A percentile compares a stretch with the other conserved stretches of the same genome.
Evolutionary conservation across 345 rosid genomes (phyloP).

Genomic region (Noccaea bulbosa): DNA sequence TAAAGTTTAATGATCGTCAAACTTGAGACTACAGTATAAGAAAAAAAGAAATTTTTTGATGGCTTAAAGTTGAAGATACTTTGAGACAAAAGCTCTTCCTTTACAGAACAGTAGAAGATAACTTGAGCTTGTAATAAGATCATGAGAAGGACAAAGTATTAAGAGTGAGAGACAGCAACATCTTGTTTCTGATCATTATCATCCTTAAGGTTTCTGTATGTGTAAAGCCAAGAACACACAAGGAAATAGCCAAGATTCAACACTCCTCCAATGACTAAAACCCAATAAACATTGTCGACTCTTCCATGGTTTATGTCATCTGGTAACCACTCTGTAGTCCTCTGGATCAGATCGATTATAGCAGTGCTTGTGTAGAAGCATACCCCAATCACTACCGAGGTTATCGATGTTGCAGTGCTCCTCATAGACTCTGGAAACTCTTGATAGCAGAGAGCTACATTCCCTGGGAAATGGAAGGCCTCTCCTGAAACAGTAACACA

Average conservation of each 20-base stretch:
- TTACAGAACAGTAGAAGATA: not conserved
- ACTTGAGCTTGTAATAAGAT: not conserved
- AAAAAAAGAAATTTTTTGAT: not conserved
- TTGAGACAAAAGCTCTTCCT: not conserved
- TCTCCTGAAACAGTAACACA: slow-evolving; percentile 41
- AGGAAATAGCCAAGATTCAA: slow-evolving; percentile 60
- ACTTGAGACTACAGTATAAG: not conserved
- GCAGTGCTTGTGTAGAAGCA: slow-evolving; percentile 52
- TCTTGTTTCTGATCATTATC: slow-evolving; percentile 7
- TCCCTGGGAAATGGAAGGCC: slow-evolving; percentile 63
- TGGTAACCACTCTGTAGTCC: slow-evolving; percentile 56
- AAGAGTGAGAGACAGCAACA: not conserved
- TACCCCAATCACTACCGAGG: slow-evolving; percentile 48
- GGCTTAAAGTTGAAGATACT: not conserved
- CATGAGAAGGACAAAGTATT: slow-evolving; percentile 9
- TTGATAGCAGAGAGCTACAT: slow-evolving; percentile 54
- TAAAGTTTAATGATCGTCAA: not conserved
- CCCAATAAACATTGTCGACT: slow-evolving; percentile 55
- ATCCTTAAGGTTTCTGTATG: slow-evolving; percentile 35
- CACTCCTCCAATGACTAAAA: slow-evolving; percentile 45
- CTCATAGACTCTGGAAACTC: slow-evolving; percentile 54
- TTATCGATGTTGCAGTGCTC: slow-evolving; percentile 57
- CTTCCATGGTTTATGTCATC: slow-evolving; percentile 58
- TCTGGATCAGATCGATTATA: slow-evolving; percentile 48
- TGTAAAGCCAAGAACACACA: slow-evolving; percentile 45